Percentiles rank a stretch among this genome's conserved stretches.
phyloP scores from a whole-genome alignment of 78 protist species.

The Dictyostelium brefeldianum region DNA sequence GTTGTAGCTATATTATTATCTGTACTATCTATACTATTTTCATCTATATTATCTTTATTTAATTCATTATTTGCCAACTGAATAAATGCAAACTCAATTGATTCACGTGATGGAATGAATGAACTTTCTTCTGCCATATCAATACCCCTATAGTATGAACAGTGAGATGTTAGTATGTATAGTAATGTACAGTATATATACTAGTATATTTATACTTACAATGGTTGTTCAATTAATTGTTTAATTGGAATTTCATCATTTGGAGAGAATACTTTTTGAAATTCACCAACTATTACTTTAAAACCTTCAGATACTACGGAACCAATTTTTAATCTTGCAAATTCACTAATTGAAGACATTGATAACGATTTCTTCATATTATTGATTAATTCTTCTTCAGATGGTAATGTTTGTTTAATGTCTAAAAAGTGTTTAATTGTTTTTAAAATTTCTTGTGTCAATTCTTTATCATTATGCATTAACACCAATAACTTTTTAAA shows the following conservation, averaged over 20 bases:
- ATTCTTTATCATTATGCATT: constrained; percentile 70
- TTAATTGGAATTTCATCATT: constrained; percentile 40
- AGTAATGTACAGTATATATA: too few species aligned
- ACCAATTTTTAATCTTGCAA: constrained; percentile 79
- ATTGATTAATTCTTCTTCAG: constrained; percentile 53
- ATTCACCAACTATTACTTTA: constrained; percentile 77
- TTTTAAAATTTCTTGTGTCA: constrained; percentile 60
- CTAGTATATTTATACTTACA: neutral
- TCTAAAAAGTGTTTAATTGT: constrained; percentile 72
- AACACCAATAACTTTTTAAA: constrained; percentile 55
- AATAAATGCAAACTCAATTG: constrained; percentile 22
- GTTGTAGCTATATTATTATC: neutral
- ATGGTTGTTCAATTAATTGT: constrained; percentile 44
- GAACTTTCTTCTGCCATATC: constrained; percentile 47
- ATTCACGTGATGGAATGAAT: constrained; percentile 61
- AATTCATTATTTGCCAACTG: neutral
- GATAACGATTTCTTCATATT: constrained; percentile 65
- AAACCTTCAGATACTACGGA: constrained; percentile 70
- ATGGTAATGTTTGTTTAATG: constrained; percentile 30
- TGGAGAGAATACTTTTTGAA: constrained; percentile 79
- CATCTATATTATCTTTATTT: neutral
- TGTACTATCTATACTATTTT: neutral
- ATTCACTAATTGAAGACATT: constrained; percentile 76
- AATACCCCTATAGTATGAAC: constrained; percentile 8
- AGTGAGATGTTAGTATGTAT: too few species aligned